These are phyloP conservation scores for Linnemannia schmuckeri DNA, from an alignment of 192 early-diverging fungal species.

Conservation along the genomic window DNA sequence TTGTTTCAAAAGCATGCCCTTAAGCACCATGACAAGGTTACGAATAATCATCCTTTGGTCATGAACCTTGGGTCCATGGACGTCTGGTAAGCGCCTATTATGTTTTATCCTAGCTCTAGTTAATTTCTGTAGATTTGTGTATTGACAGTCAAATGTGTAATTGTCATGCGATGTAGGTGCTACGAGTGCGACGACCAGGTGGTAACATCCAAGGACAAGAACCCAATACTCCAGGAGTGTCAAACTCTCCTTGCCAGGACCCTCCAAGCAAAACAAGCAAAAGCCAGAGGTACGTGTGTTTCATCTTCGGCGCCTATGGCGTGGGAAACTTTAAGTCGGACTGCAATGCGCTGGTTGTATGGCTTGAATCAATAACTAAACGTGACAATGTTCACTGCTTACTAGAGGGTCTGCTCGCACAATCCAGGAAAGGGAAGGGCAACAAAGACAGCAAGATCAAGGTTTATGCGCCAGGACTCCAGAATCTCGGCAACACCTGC, in stretches of 20 bases:
- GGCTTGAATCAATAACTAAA: neutral
- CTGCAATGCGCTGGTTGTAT: too few relatives aligned
- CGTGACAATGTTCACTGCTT: neutral
- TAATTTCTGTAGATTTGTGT: neutral
- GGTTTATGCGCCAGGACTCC: constrained; percentile 62
- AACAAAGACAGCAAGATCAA: constrained; percentile 8
- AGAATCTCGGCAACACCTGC: constrained; percentile 82
- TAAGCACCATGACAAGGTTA: neutral
- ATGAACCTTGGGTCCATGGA: constrained; percentile 15
- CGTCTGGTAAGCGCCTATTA: constrained; percentile 12
- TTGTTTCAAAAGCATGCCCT: constrained; percentile 8
- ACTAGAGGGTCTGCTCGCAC: neutral
- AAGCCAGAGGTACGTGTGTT: neutral
- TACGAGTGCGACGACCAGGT: constrained; percentile 34
- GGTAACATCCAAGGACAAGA: constrained; percentile 8
- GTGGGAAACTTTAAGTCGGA: too few relatives aligned
- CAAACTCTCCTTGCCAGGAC: neutral
- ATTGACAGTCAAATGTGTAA: neutral
- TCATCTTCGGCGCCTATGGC: too few relatives aligned
- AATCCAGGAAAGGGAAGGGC: neutral
- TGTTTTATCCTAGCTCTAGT: neutral
- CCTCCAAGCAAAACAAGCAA: constrained; percentile 10
- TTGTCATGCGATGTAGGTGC: constrained; percentile 15
- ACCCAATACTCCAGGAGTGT: constrained; percentile 10
- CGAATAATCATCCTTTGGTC: constrained; percentile 10